Evolutionary conservation across 148 eudicot genomes (phyloP), one percentile per base, ranked within the genome.

Genomic region (Dianthus caryophyllus): DNA sequence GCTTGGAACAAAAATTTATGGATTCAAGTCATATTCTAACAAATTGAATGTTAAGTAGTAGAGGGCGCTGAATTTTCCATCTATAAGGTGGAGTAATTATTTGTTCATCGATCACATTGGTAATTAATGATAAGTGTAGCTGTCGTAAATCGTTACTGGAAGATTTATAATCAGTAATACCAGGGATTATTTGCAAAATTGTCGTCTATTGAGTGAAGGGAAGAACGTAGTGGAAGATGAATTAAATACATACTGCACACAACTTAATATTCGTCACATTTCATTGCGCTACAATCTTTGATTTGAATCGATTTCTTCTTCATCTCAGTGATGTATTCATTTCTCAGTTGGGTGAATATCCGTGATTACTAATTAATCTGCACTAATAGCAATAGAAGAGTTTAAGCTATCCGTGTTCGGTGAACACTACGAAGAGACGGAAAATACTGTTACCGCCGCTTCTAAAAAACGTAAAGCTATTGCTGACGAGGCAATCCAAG

Each of bases 371-470:
- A 7, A 12, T n/a, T 63, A 7, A n/a, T 63, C 8, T 38, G 10
- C n/a, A 29, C 86, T 83, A 43, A 94, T 82, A 73, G 84, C 91
- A 47, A 26, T 94, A 67, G 97, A 94, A 78, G 97, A 90, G 67
- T 90, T 94, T 69, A 94, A 86, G 87, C 69, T 76, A 53, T 83
- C 84, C 64, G 82, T 90, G 13, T 90, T 77, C 70, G 98, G 97
- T 46, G 95, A 94, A 48, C 76, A 79, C 73, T 83, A 81, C 27
- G 85, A 81, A 11, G 68, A 63, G 54, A 85, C 78, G 25, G 88
- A 72, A 44, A 65, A 22, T 53, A 71, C 61, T 7, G 73, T 77
- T 54, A 63, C 70, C 68, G 87, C 72, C 20, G 83, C 85, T 61
- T 70, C 96, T 2, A 83, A 58, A 66, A 94, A 94, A 77, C 82